Conservation (phyloP, 495 filamentous ascomycete genomes). For the Peziza echinospora region DNA sequence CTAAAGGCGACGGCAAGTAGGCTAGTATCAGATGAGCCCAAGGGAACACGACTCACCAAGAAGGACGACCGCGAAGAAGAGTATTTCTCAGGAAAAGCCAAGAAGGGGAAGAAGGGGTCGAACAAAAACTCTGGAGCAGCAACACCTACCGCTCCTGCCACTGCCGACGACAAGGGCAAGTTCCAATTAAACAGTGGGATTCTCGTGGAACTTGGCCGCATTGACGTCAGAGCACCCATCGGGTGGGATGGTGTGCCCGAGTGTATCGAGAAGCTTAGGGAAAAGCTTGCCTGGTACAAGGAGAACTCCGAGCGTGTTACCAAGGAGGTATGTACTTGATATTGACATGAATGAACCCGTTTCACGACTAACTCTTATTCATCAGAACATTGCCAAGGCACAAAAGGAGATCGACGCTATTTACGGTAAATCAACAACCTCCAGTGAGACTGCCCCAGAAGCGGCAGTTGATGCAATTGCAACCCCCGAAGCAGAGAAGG, state of each 20-base stretch:
- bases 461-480: conserved; percentile 2
- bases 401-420: conserved; percentile 40
- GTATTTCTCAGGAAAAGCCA: conserved; percentile 72
- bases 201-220: conserved; percentile 65
- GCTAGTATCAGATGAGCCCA: conserved; percentile 53
- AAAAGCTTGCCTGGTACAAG: conserved; percentile 85
- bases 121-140: conserved; percentile 34
- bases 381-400: conserved; percentile 47
- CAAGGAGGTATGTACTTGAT: conserved; percentile 52
- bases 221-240: conserved; percentile 73
- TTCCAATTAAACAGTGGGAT: conserved; percentile 77
- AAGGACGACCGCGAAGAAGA: conserved; percentile 75
- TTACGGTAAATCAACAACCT: conserved; percentile 1
- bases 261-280: conserved; percentile 67
- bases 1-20: conserved; percentile 63
- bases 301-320: conserved; percentile 75
- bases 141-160: conserved; percentile 20
- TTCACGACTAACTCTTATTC: not conserved
- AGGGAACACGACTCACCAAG: conserved; percentile 53
- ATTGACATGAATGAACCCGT: not conserved
- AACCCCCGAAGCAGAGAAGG: not conserved
- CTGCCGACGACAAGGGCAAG: conserved; percentile 32
- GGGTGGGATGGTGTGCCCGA: conserved; percentile 57
- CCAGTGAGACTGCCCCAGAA: not conserved
- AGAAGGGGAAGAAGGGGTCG: conserved; percentile 65